phyloP scores from a whole-genome alignment of 257 asterid species.

The Lycium ferocissimum region DNA sequence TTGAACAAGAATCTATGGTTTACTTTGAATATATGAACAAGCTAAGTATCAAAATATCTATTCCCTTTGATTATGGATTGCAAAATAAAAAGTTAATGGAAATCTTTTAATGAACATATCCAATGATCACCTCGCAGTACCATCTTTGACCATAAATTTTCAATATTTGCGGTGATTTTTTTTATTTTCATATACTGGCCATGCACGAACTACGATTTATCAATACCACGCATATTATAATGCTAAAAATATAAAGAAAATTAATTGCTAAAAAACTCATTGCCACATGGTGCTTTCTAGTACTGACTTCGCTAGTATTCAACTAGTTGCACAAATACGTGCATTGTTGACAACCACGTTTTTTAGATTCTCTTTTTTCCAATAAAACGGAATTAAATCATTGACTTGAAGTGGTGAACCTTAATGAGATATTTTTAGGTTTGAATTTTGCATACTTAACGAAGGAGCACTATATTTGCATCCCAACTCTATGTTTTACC shows the following conservation, averaged over 20 bases:
- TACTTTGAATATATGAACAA: slow-evolving; percentile 8
- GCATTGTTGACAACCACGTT: neutral
- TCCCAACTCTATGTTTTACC: too few species aligned
- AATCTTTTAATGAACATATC: neutral
- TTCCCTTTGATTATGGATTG: neutral
- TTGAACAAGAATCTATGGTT: neutral
- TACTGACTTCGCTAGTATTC: neutral
- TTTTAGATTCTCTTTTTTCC: neutral
- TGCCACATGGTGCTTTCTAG: neutral
- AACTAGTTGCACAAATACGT: neutral
- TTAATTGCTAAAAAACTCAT: neutral
- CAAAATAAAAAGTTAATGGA: neutral
- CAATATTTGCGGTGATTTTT: neutral
- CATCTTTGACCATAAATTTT: neutral
- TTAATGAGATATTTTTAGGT: neutral
- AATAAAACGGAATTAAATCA: slow-evolving; percentile 7
- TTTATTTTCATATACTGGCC: neutral
- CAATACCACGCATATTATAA: neutral
- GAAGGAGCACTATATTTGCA: too few species aligned
- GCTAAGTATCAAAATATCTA: neutral
- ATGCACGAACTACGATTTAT: neutral
- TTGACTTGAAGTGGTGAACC: neutral
- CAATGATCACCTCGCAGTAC: neutral
- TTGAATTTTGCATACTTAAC: too few species aligned
- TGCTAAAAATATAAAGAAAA: neutral